Evolutionary conservation across 2,329 filamentous ascomycete species (phyloP), one percentile per base, ranked within the genome.

Genomic region (Fusarium brevicatenulatum): DNA sequence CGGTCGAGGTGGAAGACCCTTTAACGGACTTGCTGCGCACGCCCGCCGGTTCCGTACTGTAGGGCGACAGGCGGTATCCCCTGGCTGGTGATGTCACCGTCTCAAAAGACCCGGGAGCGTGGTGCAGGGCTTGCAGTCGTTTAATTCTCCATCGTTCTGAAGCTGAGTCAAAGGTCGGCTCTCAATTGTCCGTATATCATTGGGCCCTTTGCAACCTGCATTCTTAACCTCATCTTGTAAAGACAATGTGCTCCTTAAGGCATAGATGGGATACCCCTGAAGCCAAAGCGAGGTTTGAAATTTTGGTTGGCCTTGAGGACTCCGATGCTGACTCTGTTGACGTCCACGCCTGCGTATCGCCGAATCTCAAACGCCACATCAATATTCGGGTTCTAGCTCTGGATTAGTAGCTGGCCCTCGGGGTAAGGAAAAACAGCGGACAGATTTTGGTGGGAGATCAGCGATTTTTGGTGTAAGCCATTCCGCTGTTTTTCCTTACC

Each of bases 71-170:
- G 56, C 43, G 52, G 39, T 50, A 66, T 53, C 66, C 75, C 72
- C 60, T 66, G 63, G 64, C 46, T 58, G 61, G 71, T 77, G 75
- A 77, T 77, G 75, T 77, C 75, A 77, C 71, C 55, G 70, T 72
- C 74, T 72, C 59, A 68, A 56, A 69, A 69, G 66, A 73, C 73
- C 71, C 71, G 58, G 68, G 69, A 63, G 53, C 46, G 36, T 70
- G 74, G 74, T 76, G 74, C 73, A 73, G 52, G 66, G 66, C 66
- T 70, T 69, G 43, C 50, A 71, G 66, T 60, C 63, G 63, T 66
- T 69, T 62, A 52, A 40, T 54, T 47, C 56, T 61, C 54, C 44
- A 56, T 59, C 56, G 56, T 59, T 46, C 34, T 43, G 30, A 44
- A 50, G 18, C 36, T 43, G 30, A 36, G 32, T 32, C 19, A 47